These are phyloP conservation scores for Borealophlyctis nickersoniae DNA, from an alignment of 192 early-diverging fungal genomes.

Conservation along the genomic window DNA sequence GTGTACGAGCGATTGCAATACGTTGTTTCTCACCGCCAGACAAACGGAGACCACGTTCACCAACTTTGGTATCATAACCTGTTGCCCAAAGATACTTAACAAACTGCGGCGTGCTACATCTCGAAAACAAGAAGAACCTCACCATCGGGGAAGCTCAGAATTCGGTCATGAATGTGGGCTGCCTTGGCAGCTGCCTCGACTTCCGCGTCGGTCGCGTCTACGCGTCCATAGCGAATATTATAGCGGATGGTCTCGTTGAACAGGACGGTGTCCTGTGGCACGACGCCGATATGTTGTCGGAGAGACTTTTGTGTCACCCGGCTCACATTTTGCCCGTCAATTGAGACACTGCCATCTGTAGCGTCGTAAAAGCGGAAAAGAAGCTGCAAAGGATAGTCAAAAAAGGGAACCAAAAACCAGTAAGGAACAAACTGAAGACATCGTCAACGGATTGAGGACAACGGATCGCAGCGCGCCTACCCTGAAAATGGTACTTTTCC, in stretches of 20 bases:
- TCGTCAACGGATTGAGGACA: neutral
- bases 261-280: slow-evolving; percentile 90
- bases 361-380: slow-evolving; percentile 93
- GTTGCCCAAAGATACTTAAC: slow-evolving; percentile 9
- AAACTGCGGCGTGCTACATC: neutral
- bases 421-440: slow-evolving; percentile 59
- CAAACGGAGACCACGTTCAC: slow-evolving; percentile 64
- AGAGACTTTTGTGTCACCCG: slow-evolving; percentile 67
- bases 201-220: slow-evolving; percentile 63
- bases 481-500: slow-evolving; percentile 49
- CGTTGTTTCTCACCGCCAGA: slow-evolving; percentile 92
- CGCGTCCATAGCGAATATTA: slow-evolving; percentile 83
- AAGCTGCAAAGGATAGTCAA: slow-evolving; percentile 47
- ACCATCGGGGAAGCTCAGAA: slow-evolving; percentile 71
- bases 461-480: slow-evolving; percentile 16
- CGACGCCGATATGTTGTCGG: slow-evolving; percentile 82
- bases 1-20: slow-evolving; percentile 79
- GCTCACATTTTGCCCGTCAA: slow-evolving; percentile 83
- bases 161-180: slow-evolving; percentile 81
- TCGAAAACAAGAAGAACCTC: slow-evolving; percentile 12
- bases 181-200: slow-evolving; percentile 67
- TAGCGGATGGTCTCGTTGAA: slow-evolving; percentile 95
- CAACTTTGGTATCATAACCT: slow-evolving; percentile 54
- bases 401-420: slow-evolving; percentile 20
- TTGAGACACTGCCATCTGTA: slow-evolving; percentile 69